These are phyloP conservation scores for Phascolomyces articulosus DNA, from an alignment of 371 early-diverging fungal genomes.

Conservation along the genomic window DNA sequence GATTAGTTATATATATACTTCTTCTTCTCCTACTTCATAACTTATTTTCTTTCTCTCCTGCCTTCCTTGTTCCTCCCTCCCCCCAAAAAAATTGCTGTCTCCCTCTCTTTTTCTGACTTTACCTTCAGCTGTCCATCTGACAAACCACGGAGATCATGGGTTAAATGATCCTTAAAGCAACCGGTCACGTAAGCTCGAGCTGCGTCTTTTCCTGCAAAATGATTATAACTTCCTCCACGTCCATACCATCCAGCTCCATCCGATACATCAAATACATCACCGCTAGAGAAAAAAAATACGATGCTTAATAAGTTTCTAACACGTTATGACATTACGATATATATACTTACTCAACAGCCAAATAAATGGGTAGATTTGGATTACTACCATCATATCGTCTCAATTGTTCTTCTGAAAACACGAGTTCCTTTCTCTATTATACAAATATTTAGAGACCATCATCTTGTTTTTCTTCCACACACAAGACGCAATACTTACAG, in stretches of 20 bases:
- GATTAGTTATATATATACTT: conserved; percentile 6
- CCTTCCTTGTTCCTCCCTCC: no score
- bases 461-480: neutral
- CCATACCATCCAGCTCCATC: conserved; percentile 76
- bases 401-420: conserved; percentile 80
- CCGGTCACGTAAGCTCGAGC: conserved; percentile 94
- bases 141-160: conserved; percentile 92
- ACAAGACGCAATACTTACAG: conserved; percentile 43
- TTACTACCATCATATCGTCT: conserved; percentile 81
- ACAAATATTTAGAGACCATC: no score
- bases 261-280: conserved; percentile 91
- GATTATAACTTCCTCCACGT: conserved; percentile 79
- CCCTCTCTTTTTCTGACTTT: no score
- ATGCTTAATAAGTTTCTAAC: neutral
- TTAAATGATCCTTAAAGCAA: conserved; percentile 90
- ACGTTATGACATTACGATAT: neutral
- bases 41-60: neutral
- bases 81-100: no score
- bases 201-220: conserved; percentile 94
- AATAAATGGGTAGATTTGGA: conserved; percentile 77
- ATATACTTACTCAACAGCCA: conserved; percentile 79
- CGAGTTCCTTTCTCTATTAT: conserved; percentile 49
- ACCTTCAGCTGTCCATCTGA: conserved; percentile 71
- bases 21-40: neutral
- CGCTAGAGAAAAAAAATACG: conserved; percentile 35